These are phyloP conservation scores for Climacium dendroides DNA, from an alignment of 225 moss, liverwort and hornwort species.

Conservation along the genomic window DNA sequence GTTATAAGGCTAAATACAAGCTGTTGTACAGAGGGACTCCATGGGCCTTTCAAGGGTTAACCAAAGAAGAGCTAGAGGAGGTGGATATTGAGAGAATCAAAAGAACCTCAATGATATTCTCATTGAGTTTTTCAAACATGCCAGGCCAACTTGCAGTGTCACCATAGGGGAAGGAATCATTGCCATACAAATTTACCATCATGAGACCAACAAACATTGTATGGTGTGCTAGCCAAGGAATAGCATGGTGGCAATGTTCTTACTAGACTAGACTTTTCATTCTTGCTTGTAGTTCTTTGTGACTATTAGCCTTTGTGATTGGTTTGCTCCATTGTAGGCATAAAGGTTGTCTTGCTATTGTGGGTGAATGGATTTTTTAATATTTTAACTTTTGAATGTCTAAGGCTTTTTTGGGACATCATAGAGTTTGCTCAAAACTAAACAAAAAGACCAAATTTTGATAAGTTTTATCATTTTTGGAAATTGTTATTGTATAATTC, in stretches of 20 bases:
- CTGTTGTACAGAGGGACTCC: no score
- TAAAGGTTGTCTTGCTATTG: background rate
- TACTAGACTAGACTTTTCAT: background rate
- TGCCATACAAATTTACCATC: background rate
- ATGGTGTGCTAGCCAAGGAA: background rate
- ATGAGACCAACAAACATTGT: rapidly evolving
- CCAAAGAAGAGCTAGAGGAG: background rate
- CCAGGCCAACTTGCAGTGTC: rapidly evolving
- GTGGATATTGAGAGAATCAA: no score
- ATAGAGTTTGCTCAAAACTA: background rate
- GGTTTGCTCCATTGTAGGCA: background rate
- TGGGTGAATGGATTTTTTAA: background rate
- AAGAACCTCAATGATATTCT: background rate
- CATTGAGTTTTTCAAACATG: background rate
- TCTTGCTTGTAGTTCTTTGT: background rate
- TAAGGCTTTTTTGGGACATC: background rate
- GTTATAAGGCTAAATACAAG: no score
- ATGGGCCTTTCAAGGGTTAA: no score
- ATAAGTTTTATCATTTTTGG: no score
- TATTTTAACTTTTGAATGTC: background rate
- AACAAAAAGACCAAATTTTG: background rate
- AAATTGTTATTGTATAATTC: no score
- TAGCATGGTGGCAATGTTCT: background rate
- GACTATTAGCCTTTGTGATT: background rate
- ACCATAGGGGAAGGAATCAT: rapidly evolving